Evolutionary conservation across 305 asterid species (phyloP).

Genomic region (Petunia hybrid): DNA sequence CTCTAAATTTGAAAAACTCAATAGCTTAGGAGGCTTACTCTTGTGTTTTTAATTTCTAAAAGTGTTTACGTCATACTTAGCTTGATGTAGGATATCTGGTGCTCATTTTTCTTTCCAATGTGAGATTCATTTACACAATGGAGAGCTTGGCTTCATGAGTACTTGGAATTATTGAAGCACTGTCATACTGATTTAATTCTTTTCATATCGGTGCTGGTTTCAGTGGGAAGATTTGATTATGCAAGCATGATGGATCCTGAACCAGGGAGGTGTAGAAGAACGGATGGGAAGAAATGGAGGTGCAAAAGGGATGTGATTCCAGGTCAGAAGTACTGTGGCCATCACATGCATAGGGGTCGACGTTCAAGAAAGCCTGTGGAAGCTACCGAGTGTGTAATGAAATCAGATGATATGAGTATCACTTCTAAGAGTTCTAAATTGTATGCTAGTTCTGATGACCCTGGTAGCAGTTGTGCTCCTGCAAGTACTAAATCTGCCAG

Average conservation of each 20-base stretch:
- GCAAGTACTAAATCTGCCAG: conserved; percentile 30
- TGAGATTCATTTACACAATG: not conserved
- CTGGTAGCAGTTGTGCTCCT: conserved; percentile 34
- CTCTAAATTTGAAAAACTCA: not conserved
- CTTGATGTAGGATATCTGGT: not conserved
- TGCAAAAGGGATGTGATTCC: conserved; percentile 57
- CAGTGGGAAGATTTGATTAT: conserved; percentile 34
- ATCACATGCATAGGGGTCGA: conserved; percentile 78
- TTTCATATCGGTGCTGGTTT: not conserved
- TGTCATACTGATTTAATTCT: not conserved
- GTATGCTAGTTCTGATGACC: conserved; percentile 32
- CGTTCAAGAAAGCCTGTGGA: conserved; percentile 93
- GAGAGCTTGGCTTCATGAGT: not conserved
- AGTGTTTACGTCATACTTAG: not conserved
- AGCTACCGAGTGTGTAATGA: conserved; percentile 36
- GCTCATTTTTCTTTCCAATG: not conserved
- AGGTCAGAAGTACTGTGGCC: conserved; percentile 67
- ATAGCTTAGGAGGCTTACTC: not conserved
- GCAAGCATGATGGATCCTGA: conserved; percentile 59
- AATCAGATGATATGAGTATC: conserved; percentile 25
- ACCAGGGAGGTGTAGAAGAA: conserved; percentile 78
- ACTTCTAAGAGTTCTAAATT: not conserved
- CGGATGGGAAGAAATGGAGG: conserved; percentile 91
- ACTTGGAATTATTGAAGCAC: not conserved
- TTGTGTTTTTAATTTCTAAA: not conserved